A percentile compares a stretch with the other conserved stretches of the same genome.
phyloP scores from a whole-genome alignment of 1,284 basidiomycete species.

The Xerocomus nothofagi region DNA sequence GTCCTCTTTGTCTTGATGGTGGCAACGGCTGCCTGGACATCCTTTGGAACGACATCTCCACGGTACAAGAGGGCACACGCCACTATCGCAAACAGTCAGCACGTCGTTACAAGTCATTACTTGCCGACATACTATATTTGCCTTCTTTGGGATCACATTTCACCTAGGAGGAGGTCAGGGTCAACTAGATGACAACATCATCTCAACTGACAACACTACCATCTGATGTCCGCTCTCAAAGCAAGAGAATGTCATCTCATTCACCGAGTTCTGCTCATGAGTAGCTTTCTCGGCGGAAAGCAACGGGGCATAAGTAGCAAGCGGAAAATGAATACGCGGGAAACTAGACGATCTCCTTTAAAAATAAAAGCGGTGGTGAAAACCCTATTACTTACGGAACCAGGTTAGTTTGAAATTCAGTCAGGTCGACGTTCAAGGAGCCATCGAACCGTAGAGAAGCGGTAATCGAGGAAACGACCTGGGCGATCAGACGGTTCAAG shows the following conservation, averaged over 20 bases:
- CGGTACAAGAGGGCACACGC: conserved; percentile 90
- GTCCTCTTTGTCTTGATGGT: conserved; percentile 97
- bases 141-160: conserved; percentile 95
- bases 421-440: conserved; percentile 96
- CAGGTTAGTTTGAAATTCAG: conserved; percentile 99
- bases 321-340: conserved; percentile 98
- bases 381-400: conserved; percentile 68
- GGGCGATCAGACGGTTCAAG: conserved; percentile 95
- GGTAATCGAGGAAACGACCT: conserved; percentile 97
- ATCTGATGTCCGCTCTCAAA: conserved; percentile 99
- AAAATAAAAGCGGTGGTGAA: background rate
- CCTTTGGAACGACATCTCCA: conserved; percentile 98
- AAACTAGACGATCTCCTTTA: conserved; percentile 51
- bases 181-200: conserved; percentile 8
- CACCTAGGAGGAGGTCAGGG: conserved; percentile 42
- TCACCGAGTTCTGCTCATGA: conserved; percentile 97
- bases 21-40: conserved; percentile 90
- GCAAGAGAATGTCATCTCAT: conserved; percentile 98
- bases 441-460: conserved; percentile 98
- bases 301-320: conserved; percentile 95
- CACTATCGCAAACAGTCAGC: conserved; percentile 45
- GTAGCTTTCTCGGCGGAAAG: conserved; percentile 85
- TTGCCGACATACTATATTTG: conserved; percentile 83
- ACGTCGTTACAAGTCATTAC: background rate
- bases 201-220: conserved; percentile 45